Percentiles rank a stretch among this genome's conserved stretches.
Conservation (phyloP, 2,329 filamentous ascomycete genomes). For the Coniochaeta prunicola region DNA sequence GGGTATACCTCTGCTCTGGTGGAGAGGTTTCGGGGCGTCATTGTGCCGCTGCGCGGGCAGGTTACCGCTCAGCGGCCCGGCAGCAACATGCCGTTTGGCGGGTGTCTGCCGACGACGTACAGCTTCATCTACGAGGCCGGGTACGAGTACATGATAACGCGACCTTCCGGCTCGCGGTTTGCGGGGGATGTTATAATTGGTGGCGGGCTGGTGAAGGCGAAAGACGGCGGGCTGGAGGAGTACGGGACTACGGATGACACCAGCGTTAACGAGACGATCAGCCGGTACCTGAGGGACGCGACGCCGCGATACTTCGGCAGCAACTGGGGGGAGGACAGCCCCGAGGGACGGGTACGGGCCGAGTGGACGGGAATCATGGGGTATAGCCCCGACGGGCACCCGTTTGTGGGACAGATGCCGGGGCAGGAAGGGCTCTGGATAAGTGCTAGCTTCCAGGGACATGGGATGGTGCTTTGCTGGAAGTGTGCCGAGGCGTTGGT, state of each 20-base stretch:
- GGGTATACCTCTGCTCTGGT: slow-evolving; percentile 41
- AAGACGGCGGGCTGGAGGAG: slow-evolving; percentile 33
- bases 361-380: slow-evolving; percentile 54
- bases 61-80: slow-evolving; percentile 34
- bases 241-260: slow-evolving; percentile 52
- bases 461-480: slow-evolving; percentile 59
- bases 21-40: slow-evolving; percentile 33
- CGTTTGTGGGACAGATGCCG: slow-evolving; percentile 43
- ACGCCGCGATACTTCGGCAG: slow-evolving; percentile 44
- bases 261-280: slow-evolving; percentile 39
- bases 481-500: slow-evolving; percentile 51
- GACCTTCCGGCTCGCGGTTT: slow-evolving; percentile 34
- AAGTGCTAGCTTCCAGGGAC: slow-evolving; percentile 55
- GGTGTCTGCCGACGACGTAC: slow-evolving; percentile 42
- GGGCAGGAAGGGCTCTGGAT: slow-evolving; percentile 43
- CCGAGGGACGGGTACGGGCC: slow-evolving; percentile 30
- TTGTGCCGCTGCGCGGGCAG: slow-evolving; percentile 44
- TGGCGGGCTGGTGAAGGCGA: slow-evolving; percentile 41
- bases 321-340: slow-evolving; percentile 36
- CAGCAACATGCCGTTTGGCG: slow-evolving; percentile 23
- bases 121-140: slow-evolving; percentile 53
- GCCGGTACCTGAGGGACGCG: slow-evolving; percentile 35
- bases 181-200: slow-evolving; percentile 54
- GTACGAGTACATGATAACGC: slow-evolving; percentile 61
- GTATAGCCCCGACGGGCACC: slow-evolving; percentile 43